Conservation (phyloP, 345 rosid genomes). For the Eucalyptus curtisii region DNA sequence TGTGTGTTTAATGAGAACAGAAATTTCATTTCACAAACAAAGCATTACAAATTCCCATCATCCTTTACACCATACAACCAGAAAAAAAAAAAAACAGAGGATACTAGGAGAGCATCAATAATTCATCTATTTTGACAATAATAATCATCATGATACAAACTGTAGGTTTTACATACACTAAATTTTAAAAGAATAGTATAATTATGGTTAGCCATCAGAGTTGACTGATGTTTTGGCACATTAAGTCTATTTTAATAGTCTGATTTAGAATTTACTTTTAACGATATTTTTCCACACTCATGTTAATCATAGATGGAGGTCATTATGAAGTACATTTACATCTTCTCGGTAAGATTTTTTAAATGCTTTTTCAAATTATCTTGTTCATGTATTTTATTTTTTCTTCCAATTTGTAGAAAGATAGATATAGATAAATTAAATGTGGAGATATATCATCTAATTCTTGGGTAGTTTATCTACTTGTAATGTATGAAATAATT, state of each 20-base stretch:
- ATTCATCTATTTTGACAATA: too few relatives aligned
- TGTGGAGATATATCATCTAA: background rate
- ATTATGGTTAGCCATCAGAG: background rate
- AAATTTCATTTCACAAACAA: background rate
- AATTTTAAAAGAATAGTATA: background rate
- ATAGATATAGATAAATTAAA: background rate
- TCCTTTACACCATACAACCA: too few relatives aligned
- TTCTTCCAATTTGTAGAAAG: background rate
- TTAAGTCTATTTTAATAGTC: background rate
- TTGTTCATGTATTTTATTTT: background rate
- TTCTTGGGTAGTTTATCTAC: background rate
- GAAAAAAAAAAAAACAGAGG: background rate
- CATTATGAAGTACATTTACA: background rate
- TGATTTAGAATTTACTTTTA: background rate
- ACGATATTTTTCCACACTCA: background rate
- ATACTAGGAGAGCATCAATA: too few relatives aligned
- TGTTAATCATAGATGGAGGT: background rate
- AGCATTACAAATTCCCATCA: background rate
- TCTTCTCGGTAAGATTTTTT: background rate
- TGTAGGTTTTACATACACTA: too few relatives aligned
- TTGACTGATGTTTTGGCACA: background rate
- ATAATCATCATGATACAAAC: too few relatives aligned
- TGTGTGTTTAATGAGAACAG: too few relatives aligned
- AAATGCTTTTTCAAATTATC: background rate
- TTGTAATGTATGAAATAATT: background rate